Evolutionary conservation across 805 yeast genomes (phyloP).

Genomic region (Maudiozyma turicensis): DNA sequence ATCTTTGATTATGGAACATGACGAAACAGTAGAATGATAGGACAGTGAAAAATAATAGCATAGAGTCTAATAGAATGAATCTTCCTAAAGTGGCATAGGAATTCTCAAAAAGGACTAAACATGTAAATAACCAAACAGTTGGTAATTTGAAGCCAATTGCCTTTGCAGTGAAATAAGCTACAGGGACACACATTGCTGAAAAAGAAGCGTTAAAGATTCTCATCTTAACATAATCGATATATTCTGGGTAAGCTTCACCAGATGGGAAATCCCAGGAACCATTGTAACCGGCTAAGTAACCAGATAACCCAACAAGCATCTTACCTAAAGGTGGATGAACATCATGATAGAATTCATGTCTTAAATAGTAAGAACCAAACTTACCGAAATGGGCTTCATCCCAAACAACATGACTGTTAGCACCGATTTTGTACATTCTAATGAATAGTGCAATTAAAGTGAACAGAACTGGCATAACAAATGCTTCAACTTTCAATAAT

Average conservation of each 20-base stretch:
- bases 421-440: slow-evolving; percentile 50
- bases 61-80: slow-evolving; percentile 68
- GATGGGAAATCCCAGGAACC: slow-evolving; percentile 69
- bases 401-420: slow-evolving; percentile 61
- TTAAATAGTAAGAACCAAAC: slow-evolving; percentile 71
- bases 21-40: slow-evolving; percentile 55
- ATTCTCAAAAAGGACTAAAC: slow-evolving; percentile 59
- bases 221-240: slow-evolving; percentile 53
- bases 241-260: slow-evolving; percentile 55
- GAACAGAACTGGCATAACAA: slow-evolving; percentile 35
- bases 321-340: slow-evolving; percentile 86
- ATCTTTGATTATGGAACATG: slow-evolving; percentile 41
- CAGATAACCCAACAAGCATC: slow-evolving; percentile 69
- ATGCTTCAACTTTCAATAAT: slow-evolving; percentile 23
- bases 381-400: slow-evolving; percentile 89
- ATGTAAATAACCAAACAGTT: slow-evolving; percentile 50
- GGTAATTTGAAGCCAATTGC: slow-evolving; percentile 41
- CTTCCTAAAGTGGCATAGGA: slow-evolving; percentile 62
- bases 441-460: slow-evolving; percentile 41
- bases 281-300: slow-evolving; percentile 66
- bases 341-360: slow-evolving; percentile 76
- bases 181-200: slow-evolving; percentile 55
- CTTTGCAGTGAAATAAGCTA: slow-evolving; percentile 62
- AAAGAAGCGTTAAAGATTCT: slow-evolving; percentile 62
- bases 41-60: slow-evolving; percentile 66